phyloP scores from a whole-genome alignment of 139 green algal genomes.

The Chlamydomonas sp. region DNA sequence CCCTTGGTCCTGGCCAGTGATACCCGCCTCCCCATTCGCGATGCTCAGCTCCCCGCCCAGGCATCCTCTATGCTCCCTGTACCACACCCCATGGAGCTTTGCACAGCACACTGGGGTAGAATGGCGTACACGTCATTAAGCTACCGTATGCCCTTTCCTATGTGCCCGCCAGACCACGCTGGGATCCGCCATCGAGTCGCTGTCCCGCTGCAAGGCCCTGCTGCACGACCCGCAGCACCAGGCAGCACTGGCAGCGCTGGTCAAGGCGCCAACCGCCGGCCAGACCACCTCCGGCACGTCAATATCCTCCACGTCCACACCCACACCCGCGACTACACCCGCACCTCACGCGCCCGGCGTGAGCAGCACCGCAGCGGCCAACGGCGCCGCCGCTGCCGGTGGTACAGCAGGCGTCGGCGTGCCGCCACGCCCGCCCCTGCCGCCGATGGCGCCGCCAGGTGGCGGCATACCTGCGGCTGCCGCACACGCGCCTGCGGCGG shows the following conservation, averaged over 20 bases:
- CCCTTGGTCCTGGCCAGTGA: no score
- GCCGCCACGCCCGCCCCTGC: no score
- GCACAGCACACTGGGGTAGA: not conserved
- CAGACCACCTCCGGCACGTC: slow-evolving; percentile 4
- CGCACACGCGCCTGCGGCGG: not conserved
- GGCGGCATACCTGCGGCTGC: no score
- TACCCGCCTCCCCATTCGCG: no score
- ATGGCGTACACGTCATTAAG: not conserved
- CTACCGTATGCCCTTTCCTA: not conserved
- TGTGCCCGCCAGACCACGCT: not conserved
- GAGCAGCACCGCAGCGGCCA: not conserved
- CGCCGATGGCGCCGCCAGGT: no score
- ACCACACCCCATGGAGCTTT: no score
- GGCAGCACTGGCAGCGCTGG: not conserved
- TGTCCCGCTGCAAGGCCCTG: slow-evolving; percentile 21
- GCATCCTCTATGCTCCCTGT: no score
- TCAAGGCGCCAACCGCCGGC: slow-evolving; percentile 22
- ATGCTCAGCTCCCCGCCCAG: no score
- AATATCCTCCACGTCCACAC: slow-evolving; percentile 1
- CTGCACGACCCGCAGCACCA: slow-evolving; percentile 24
- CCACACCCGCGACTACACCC: not conserved
- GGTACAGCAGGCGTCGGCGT: no score
- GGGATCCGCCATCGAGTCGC: slow-evolving; percentile 1
- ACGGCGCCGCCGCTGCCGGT: not conserved
- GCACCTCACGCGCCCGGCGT: no score